Percentiles rank a stretch among this genome's conserved stretches.
Conservation (phyloP, 768 basidiomycete species). For the Trametes punicea region DNA sequence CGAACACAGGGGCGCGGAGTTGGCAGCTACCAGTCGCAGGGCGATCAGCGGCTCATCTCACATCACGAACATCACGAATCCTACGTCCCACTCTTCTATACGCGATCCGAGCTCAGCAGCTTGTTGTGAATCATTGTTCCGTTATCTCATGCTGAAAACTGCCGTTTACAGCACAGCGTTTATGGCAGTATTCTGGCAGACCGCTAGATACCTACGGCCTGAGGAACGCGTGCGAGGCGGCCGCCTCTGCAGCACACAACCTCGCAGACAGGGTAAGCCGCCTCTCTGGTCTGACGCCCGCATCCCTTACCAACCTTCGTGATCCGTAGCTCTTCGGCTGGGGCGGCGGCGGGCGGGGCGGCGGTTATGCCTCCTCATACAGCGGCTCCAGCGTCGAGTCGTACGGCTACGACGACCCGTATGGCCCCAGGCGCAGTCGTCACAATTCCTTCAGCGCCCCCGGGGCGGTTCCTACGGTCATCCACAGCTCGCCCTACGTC, state of each 20-base stretch:
- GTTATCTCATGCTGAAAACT: background rate
- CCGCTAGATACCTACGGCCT: slow-evolving; percentile 43
- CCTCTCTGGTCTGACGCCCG: background rate
- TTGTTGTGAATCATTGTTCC: too few species aligned
- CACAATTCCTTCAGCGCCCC: slow-evolving; percentile 16
- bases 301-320: background rate
- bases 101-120: too few species aligned
- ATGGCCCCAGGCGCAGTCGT: slow-evolving; percentile 13
- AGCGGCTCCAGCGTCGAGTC: slow-evolving; percentile 2
- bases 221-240: slow-evolving; percentile 55
- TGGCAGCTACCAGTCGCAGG: too few species aligned
- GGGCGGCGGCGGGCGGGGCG: background rate
- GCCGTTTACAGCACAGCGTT: slow-evolving; percentile 43
- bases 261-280: slow-evolving; percentile 16
- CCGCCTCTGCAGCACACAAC: slow-evolving; percentile 54
- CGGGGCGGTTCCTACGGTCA: slow-evolving; percentile 7
- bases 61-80: too few species aligned
- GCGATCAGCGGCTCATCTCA: too few species aligned
- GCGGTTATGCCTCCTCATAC: slow-evolving; percentile 10
- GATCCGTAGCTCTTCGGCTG: slow-evolving; percentile 7
- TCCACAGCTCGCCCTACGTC: slow-evolving; percentile 7
- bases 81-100: too few species aligned
- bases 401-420: slow-evolving; percentile 11
- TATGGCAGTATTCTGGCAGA: slow-evolving; percentile 51
- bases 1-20: too few species aligned